Evolutionary conservation across 176 grass and related monocot genomes (phyloP), one percentile per base, ranked within the genome.

Genomic region (Guadua angustifolia): DNA sequence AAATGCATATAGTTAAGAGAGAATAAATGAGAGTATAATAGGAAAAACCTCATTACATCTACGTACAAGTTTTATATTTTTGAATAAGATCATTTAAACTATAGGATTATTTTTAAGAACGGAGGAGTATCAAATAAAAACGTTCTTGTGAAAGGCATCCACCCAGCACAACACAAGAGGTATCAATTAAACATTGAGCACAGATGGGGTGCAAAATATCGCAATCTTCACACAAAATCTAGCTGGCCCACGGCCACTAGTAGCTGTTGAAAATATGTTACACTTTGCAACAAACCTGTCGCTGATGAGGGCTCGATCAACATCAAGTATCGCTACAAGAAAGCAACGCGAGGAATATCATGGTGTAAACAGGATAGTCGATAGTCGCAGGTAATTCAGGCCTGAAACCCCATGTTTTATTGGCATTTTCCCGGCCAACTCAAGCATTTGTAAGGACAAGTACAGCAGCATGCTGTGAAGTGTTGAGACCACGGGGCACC

Each of bases 291-390:
- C 75, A 33, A 7, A 15, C 11, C 3, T 16, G 35, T 88, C 49
- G 45, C 56, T 49, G 55, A 56, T 2, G 58, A 65, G 57, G 36
- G 49, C 26, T 35, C 63, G 36, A 47, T 18, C 24, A 39, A 35
- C 59, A 79, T 88, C 60, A 40, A 49, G 19, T 9, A 45, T 33
- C 32, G 44, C 6, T 14, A 5, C 45, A 32, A n/a, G 68, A 81
- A 74, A 77, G 25, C 24, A 85, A 75, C 73, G 1, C 21, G 12
- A 60, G 36, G 72, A 24, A 46, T 68, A 77, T 47, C 71, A 81
- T 57, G 53, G 9, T 10, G 2, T 44, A 66, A 71, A 17, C 42
- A 16, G 35, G 82, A 68, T 44, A 80, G 24, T 12, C 16, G n/a
- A n/a, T n/a, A n/a, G n/a, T n/a, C 16, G 47, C 51, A 52, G 17